Evolutionary conservation across 257 asterid species (phyloP), one percentile per base, ranked within the genome.

Genomic region (Primulina tabacum): DNA sequence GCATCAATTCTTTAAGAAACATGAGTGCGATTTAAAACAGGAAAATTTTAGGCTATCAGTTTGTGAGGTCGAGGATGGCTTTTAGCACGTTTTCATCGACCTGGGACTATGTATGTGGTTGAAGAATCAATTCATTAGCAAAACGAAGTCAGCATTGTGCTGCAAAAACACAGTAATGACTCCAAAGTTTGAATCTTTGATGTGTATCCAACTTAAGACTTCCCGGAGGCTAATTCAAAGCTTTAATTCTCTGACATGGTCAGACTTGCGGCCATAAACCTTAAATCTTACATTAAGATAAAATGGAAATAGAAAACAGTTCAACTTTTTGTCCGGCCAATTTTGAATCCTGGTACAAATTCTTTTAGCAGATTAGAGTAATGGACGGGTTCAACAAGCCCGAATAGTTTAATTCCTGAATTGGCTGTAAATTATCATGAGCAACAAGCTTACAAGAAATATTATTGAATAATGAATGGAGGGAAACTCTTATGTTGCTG

Each of bases 151-250:
- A 40, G 14, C 50, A 40, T 52, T 76, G 64, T 43, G 43, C 37
- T 72, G 56, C 58, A 60, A 55, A 67, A 34, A 53, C 67, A 34
- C 20, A 4, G 53, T 59, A 56, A 65, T 64, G 58, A 20, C 24
- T 12, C 57, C 70, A 59, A 70, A 38, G 60, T 65, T 50, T n/a
- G 62, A 65, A 21, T 68, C 61, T 66, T 64, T 62, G 69, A 77
- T 47, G 24, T 34, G 47, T 69, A 30, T 59, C 5, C 37, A 73
- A 67, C 21, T 21, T 14, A 33, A 18, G 68, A 40, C 57, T 28
- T 40, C 12, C 26, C 11, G 21, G 4, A 0, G 6, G 6, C 40
- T 55, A 38, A 12, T 37, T 28, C 28, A 33, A 26, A 40, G 52
- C 52, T 37, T 11, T 20, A 26, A 40, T 32, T 60, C 43, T 61